A percentile compares a stretch with the other conserved stretches of the same genome.
phyloP scores from a whole-genome alignment of 164 flowering plant genomes.

The Hamamelis virginiana region DNA sequence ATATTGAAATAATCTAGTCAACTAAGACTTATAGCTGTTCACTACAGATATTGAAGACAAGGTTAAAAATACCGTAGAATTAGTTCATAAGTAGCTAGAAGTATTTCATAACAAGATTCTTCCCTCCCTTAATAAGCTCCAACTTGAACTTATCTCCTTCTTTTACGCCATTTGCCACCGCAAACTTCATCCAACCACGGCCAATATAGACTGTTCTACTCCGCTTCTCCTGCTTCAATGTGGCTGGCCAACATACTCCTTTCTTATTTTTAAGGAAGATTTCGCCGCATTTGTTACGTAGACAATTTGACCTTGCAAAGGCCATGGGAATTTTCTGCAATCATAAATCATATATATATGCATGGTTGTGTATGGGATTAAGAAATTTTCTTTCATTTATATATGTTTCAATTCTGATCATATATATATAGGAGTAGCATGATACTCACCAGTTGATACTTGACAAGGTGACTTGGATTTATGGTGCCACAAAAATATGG shows the following conservation, averaged over 20 bases:
- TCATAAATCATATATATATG: no score
- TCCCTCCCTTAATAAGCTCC: neutral
- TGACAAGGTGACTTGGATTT: neutral
- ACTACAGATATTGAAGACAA: neutral
- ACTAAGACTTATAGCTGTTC: no score
- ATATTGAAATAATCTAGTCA: no score
- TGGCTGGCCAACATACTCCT: constrained; percentile 4
- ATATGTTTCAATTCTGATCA: no score
- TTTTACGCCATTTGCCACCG: neutral
- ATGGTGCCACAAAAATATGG: neutral
- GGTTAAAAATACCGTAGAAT: neutral
- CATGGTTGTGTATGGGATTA: neutral
- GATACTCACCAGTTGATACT: neutral
- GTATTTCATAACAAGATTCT: neutral
- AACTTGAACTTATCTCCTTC: constrained; percentile 8
- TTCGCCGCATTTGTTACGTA: neutral
- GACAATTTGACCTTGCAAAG: neutral
- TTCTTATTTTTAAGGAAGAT: constrained; percentile 3
- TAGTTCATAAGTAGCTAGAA: no score
- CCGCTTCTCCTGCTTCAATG: neutral
- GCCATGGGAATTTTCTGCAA: constrained; percentile 4
- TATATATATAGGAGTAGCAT: no score
- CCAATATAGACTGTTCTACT: neutral
- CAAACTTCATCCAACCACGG: neutral
- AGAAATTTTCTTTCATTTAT: no score